Evolutionary conservation across 129 eudicot genomes (phyloP).

Genomic region (Saussurea involucrata): DNA sequence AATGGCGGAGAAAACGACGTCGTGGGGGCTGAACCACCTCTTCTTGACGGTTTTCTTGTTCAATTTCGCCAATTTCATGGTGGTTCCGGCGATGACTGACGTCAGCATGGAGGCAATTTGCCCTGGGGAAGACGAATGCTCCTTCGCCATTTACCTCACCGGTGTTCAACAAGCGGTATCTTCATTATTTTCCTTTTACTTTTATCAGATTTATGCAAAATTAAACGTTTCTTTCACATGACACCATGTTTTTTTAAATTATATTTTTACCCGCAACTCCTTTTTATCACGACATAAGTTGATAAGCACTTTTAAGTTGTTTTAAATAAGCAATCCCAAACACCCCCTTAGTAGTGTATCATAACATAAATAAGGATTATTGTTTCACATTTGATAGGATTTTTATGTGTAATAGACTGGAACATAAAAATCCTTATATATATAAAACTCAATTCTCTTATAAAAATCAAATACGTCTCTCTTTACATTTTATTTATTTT

Average conservation of each 20-base stretch:
- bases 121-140: constrained; percentile 81
- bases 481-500: too few relatives aligned
- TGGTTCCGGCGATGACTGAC: constrained; percentile 84
- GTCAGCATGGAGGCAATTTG: constrained; percentile 76
- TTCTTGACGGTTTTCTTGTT: constrained; percentile 69
- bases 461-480: too few relatives aligned
- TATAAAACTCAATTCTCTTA: too few relatives aligned
- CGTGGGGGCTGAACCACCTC: constrained; percentile 64
- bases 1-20: background rate
- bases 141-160: constrained; percentile 77
- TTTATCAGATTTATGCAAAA: background rate
- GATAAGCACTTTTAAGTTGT: too few relatives aligned
- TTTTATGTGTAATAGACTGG: too few relatives aligned
- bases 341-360: too few relatives aligned
- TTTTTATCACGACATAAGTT: too few relatives aligned
- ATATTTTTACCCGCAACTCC: too few relatives aligned
- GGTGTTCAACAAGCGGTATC: constrained; percentile 75
- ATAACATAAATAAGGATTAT: too few relatives aligned
- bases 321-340: too few relatives aligned
- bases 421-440: too few relatives aligned
- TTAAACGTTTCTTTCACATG: background rate
- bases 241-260: background rate
- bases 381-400: too few relatives aligned
- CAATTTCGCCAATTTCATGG: constrained; percentile 55
- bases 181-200: background rate